phyloP scores from a whole-genome alignment of 768 basidiomycete genomes.

The Trametes punicea region DNA sequence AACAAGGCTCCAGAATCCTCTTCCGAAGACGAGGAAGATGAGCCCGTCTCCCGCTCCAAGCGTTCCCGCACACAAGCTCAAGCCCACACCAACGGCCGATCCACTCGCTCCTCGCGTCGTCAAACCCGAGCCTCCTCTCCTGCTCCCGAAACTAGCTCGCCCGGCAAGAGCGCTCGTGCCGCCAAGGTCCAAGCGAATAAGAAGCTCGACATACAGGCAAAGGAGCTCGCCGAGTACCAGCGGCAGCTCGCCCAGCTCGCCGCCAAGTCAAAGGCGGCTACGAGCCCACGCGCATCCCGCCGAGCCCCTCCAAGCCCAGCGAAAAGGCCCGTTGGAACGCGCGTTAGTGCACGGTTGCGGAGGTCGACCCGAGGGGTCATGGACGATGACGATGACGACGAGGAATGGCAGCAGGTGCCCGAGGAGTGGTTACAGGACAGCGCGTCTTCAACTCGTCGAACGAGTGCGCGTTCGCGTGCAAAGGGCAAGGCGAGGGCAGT shows the following conservation, averaged over 20 bases:
- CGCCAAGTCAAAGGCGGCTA: neutral
- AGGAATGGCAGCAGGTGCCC: constrained; percentile 77
- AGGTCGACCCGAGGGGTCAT: constrained; percentile 32
- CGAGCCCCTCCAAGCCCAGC: constrained; percentile 11
- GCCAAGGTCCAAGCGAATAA: constrained; percentile 72
- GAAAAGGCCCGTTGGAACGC: constrained; percentile 43
- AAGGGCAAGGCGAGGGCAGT: constrained; percentile 21
- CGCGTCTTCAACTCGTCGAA: neutral
- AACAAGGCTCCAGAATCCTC: constrained; percentile 13
- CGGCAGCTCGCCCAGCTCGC: constrained; percentile 51
- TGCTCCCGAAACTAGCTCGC: constrained; percentile 22
- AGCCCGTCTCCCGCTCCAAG: constrained; percentile 27
- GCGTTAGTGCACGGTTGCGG: constrained; percentile 64
- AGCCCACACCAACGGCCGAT: constrained; percentile 2
- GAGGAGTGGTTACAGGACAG: constrained; percentile 60
- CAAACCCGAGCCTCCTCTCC: constrained; percentile 3
- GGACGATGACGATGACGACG: constrained; percentile 40
- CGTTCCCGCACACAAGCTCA: constrained; percentile 18
- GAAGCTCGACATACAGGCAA: constrained; percentile 65
- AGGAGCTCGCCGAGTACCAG: constrained; percentile 61
- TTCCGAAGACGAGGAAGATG: constrained; percentile 21
- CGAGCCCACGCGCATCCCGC: constrained; percentile 12
- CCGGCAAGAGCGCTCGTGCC: constrained; percentile 51
- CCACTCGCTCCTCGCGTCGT: constrained; percentile 13
- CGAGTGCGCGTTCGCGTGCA: constrained; percentile 11